phyloP scores from a whole-genome alignment of 2,329 filamentous ascomycete species.

The Microsporum canis region DNA sequence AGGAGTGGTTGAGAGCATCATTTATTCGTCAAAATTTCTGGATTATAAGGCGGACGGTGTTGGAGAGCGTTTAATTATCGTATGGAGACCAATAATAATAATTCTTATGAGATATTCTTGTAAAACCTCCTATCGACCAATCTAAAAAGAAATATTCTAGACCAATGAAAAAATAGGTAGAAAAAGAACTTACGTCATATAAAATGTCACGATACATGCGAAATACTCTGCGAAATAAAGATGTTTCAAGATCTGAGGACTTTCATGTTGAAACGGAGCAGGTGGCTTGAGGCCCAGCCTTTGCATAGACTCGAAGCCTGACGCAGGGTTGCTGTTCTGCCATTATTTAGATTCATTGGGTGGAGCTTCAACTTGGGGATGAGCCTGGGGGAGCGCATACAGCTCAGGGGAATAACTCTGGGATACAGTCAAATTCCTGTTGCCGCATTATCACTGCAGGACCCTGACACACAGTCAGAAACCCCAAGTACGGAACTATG shows the following conservation, averaged over 20 bases:
- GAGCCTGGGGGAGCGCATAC: too few relatives aligned
- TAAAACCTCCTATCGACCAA: not conserved
- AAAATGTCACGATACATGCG: not conserved
- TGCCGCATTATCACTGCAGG: too few relatives aligned
- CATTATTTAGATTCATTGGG: too few relatives aligned
- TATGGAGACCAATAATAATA: not conserved
- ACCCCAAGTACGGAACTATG: too few relatives aligned
- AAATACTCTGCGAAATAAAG: not conserved
- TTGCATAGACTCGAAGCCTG: not conserved
- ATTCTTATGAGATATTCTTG: not conserved
- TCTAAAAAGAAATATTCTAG: not conserved
- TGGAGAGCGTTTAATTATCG: not conserved
- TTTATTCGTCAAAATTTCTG: not conserved
- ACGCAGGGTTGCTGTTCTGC: too few relatives aligned
- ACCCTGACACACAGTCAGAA: too few relatives aligned
- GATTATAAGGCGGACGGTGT: too few relatives aligned
- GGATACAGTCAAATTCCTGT: too few relatives aligned
- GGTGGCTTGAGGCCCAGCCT: not conserved
- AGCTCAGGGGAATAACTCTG: too few relatives aligned
- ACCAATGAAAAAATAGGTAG: not conserved
- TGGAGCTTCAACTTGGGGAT: too few relatives aligned
- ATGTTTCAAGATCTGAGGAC: not conserved
- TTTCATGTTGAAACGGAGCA: not conserved
- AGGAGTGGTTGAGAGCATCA: not conserved
- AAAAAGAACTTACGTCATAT: not conserved